These are phyloP conservation scores for Pestalotiopsis sp. DNA, from an alignment of 2,329 filamentous ascomycete genomes.

Conservation along the genomic window DNA sequence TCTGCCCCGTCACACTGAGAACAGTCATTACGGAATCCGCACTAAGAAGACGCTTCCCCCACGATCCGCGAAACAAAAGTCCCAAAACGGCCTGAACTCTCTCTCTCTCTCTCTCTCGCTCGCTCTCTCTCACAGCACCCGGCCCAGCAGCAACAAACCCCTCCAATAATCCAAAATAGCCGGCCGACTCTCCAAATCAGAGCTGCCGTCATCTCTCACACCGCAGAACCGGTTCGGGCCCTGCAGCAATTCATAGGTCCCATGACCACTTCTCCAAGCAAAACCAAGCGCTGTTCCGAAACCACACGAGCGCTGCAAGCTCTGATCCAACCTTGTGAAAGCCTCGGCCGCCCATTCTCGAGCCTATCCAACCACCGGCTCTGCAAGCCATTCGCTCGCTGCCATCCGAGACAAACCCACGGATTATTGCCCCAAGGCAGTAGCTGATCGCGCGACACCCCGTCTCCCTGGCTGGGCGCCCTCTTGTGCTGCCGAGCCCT, in stretches of 20 bases:
- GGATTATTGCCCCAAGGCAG: slow-evolving; percentile 4
- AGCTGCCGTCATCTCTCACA: not conserved
- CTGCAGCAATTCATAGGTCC: not conserved
- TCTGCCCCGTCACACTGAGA: not conserved
- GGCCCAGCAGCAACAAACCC: not conserved
- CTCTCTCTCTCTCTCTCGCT: not conserved
- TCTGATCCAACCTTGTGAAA: not conserved
- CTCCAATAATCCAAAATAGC: not conserved
- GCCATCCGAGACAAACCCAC: not conserved
- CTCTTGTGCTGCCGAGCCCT: not conserved
- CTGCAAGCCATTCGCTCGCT: not conserved
- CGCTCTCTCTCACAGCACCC: too few relatives aligned
- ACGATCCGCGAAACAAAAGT: not conserved
- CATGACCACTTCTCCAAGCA: not conserved
- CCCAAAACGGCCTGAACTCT: not conserved
- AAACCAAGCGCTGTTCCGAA: not conserved
- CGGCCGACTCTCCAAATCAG: not conserved
- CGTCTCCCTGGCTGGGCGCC: not conserved
- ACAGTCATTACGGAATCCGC: not conserved
- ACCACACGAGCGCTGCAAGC: slow-evolving; percentile 2
- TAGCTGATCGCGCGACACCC: slow-evolving; percentile 1
- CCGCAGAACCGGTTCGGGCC: not conserved
- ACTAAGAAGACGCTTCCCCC: not conserved
- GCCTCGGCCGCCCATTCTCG: not conserved
- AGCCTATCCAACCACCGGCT: not conserved